These are phyloP conservation scores for Penicillium pulvis DNA, from an alignment of 495 filamentous ascomycete species.

Conservation along the genomic window DNA sequence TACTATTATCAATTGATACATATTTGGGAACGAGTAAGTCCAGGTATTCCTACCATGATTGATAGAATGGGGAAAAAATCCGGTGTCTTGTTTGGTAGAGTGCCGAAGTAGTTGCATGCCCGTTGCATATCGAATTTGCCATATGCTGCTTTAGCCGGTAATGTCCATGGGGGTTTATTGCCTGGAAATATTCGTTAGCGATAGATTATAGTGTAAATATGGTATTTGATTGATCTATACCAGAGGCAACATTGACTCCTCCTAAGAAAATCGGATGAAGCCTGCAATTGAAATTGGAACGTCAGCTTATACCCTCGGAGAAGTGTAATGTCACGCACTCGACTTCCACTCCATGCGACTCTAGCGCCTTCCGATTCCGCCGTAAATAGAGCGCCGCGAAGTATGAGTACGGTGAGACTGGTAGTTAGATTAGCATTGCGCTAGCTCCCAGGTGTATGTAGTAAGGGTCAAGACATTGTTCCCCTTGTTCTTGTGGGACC, in stretches of 20 bases:
- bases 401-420: constrained; percentile 73
- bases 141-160: constrained; percentile 66
- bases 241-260: constrained; percentile 65
- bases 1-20: neutral
- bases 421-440: constrained; percentile 1
- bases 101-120: constrained; percentile 56
- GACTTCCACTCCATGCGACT: constrained; percentile 58
- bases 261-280: constrained; percentile 73
- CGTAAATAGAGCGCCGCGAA: constrained; percentile 60
- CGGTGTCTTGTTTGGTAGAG: constrained; percentile 46
- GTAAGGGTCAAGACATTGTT: neutral
- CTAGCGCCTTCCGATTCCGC: constrained; percentile 53
- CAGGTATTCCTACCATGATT: constrained; percentile 36
- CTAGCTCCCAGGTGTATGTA: neutral
- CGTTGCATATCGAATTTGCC: constrained; percentile 54
- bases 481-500: constrained; percentile 1
- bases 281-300: constrained; percentile 35
- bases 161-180: constrained; percentile 73
- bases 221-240: constrained; percentile 29
- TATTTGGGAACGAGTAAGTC: too few relatives aligned
- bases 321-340: constrained; percentile 47
- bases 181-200: constrained; percentile 35
- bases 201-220: neutral
- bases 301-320: neutral
- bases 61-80: constrained; percentile 55